Evolutionary conservation across 352 stramenopile genomes (phyloP).

Genomic region (Aphanomyces cochlioides): DNA sequence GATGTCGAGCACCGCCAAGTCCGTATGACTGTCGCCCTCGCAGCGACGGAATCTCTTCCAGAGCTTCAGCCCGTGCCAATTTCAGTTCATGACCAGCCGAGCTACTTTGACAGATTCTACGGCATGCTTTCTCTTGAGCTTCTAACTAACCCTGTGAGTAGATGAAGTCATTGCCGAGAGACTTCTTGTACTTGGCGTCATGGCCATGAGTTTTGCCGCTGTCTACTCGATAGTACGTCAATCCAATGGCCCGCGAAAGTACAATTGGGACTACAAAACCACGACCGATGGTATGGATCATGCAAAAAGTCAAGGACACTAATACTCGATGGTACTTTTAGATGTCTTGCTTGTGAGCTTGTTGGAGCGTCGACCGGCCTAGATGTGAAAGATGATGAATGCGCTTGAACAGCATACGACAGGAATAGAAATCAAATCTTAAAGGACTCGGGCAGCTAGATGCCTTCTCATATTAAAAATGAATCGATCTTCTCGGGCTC

Average conservation of each 20-base stretch:
- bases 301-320: too few relatives aligned
- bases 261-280: not conserved
- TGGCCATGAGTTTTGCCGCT: not conserved
- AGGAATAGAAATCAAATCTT: too few relatives aligned
- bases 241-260: not conserved
- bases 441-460: too few relatives aligned
- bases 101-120: constrained; percentile 25
- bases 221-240: constrained; percentile 15
- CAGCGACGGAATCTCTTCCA: not conserved
- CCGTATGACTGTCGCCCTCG: constrained; percentile 10
- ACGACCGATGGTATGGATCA: not conserved
- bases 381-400: not conserved
- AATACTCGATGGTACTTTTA: not conserved
- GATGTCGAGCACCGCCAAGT: constrained; percentile 10
- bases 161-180: constrained; percentile 11
- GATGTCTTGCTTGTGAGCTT: not conserved
- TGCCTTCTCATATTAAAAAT: too few relatives aligned
- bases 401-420: too few relatives aligned
- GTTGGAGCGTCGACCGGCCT: not conserved
- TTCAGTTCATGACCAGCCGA: constrained; percentile 11
- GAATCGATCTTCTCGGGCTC: too few relatives aligned
- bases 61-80: constrained; percentile 24
- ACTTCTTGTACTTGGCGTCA: constrained; percentile 15
- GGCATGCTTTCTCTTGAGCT: not conserved
- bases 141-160: not conserved